Percentiles rank a stretch among this genome's conserved stretches.
Conservation (phyloP, 257 asterid species). For the Rubia yunnanensis region DNA sequence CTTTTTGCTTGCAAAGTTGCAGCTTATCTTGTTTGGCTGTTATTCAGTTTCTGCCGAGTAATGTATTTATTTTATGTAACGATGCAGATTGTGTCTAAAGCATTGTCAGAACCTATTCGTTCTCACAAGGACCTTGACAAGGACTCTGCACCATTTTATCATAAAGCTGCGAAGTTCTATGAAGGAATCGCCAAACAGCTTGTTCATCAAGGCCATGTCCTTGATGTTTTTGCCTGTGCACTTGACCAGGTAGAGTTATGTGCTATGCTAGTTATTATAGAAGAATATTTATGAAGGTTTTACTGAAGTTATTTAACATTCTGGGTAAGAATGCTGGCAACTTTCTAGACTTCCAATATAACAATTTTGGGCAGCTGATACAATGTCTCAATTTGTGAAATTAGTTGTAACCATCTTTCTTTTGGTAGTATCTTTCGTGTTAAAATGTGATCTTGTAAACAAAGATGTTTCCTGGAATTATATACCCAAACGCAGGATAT, state of each 20-base stretch:
- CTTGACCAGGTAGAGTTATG: conserved; percentile 76
- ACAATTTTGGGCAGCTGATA: background rate
- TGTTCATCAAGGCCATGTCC: conserved; percentile 94
- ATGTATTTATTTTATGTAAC: background rate
- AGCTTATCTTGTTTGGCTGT: background rate
- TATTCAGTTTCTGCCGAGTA: conserved; percentile 1
- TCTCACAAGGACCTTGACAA: conserved; percentile 98
- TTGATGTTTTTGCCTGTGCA: conserved; percentile 91
- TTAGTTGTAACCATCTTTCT: background rate
- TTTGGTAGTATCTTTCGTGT: background rate
- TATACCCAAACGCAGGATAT: background rate
- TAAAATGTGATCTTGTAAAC: background rate
- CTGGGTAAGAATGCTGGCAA: background rate
- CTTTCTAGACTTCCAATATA: background rate
- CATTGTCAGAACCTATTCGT: conserved; percentile 84
- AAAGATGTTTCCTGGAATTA: background rate
- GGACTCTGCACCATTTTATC: conserved; percentile 85
- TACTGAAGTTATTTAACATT: background rate
- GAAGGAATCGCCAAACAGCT: conserved; percentile 87
- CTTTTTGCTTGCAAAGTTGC: background rate
- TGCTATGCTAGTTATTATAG: conserved; percentile 4
- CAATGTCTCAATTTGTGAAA: background rate
- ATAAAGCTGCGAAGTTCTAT: conserved; percentile 86
- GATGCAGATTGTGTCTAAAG: conserved; percentile 78
- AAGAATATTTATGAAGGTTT: background rate